phyloP scores from a whole-genome alignment of 805 yeast genomes.

The Teunomyces tritomae region DNA sequence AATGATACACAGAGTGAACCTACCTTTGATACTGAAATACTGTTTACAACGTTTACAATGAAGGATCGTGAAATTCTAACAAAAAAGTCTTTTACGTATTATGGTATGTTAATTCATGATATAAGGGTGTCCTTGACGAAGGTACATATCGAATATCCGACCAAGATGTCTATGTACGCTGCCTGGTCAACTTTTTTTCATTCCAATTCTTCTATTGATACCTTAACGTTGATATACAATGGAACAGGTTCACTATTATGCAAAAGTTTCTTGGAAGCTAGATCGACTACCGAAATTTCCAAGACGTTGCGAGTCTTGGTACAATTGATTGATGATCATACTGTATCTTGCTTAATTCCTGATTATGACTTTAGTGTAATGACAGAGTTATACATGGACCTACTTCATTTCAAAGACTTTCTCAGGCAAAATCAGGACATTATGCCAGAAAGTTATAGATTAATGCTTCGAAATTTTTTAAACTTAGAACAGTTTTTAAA shows the following conservation, averaged over 20 bases:
- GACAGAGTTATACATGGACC: slow-evolving; percentile 21
- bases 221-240: slow-evolving; percentile 29
- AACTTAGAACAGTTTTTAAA: slow-evolving; percentile 31
- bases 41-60: slow-evolving; percentile 24
- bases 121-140: slow-evolving; percentile 30
- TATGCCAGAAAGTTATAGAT: slow-evolving; percentile 5
- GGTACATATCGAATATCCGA: slow-evolving; percentile 34
- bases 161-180: slow-evolving; percentile 35
- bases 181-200: slow-evolving; percentile 36
- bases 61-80: slow-evolving; percentile 29
- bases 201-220: slow-evolving; percentile 28
- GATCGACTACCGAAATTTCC: slow-evolving; percentile 14
- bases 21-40: slow-evolving; percentile 6
- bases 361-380: slow-evolving; percentile 34
- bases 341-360: slow-evolving; percentile 24
- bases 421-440: slow-evolving; percentile 11
- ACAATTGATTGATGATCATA: slow-evolving; percentile 21
- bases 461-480: slow-evolving; percentile 11
- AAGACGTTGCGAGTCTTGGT: slow-evolving; percentile 18
- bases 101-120: slow-evolving; percentile 34
- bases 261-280: slow-evolving; percentile 23
- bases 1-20: neutral
- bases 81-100: slow-evolving; percentile 29
- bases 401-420: slow-evolving; percentile 25
- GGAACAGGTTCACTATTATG: slow-evolving; percentile 34